These are phyloP conservation scores for Lecanicillium sp. DNA, from an alignment of 2,329 filamentous ascomycete genomes.

Conservation along the genomic window DNA sequence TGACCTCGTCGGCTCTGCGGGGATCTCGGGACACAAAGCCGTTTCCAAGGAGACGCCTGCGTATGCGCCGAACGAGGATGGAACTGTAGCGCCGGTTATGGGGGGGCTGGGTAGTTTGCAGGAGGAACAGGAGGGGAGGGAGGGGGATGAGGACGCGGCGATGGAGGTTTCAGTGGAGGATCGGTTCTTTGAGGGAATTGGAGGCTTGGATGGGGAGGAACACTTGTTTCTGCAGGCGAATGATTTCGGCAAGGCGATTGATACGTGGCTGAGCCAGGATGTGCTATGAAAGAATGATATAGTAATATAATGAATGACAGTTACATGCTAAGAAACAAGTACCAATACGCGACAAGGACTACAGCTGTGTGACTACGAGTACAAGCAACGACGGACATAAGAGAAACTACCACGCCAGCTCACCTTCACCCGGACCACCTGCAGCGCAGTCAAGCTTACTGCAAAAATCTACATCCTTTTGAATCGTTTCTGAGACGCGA, in stretches of 20 bases:
- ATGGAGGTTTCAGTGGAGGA: constrained; percentile 16
- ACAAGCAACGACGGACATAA: too few species aligned
- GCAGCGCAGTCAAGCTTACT: constrained; percentile 19
- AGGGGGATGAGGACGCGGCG: neutral
- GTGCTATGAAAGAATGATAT: too few species aligned
- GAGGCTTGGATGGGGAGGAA: constrained; percentile 19
- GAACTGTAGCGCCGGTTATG: constrained; percentile 1
- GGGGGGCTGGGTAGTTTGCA: neutral
- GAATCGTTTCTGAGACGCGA: constrained; percentile 19
- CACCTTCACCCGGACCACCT: constrained; percentile 10
- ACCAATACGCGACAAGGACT: too few species aligned
- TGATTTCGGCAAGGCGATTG: constrained; percentile 30
- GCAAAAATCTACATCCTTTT: constrained; percentile 24
- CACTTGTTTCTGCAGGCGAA: constrained; percentile 28
- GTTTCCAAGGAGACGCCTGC: constrained; percentile 28
- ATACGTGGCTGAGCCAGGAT: constrained; percentile 27
- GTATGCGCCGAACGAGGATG: constrained; percentile 28
- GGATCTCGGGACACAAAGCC: constrained; percentile 32
- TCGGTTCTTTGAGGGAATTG: constrained; percentile 20
- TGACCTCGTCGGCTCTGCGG: constrained; percentile 31
- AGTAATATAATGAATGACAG: too few species aligned
- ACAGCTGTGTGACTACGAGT: too few species aligned
- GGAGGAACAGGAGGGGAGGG: too few species aligned
- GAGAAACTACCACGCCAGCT: constrained; percentile 19
- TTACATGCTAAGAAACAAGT: too few species aligned